Conservation (phyloP, 208 protist genomes). For the Tritrichomonas foetus region DNA sequence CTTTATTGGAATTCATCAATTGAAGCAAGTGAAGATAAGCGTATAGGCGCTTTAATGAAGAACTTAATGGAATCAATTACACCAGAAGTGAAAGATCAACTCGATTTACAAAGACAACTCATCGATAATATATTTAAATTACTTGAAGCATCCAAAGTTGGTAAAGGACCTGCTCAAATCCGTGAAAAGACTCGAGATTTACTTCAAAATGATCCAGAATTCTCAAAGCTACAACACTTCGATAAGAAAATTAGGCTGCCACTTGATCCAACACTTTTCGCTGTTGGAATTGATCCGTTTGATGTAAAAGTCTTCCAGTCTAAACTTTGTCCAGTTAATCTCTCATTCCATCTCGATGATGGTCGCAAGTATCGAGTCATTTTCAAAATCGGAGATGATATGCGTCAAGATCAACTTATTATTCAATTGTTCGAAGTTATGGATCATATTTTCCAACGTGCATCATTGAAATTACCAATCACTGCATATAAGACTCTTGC, state of each 20-base stretch:
- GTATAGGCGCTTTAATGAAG: background rate
- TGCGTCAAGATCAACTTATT: conserved; percentile 92
- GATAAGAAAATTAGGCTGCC: background rate
- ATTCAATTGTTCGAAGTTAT: conserved; percentile 68
- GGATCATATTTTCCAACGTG: conserved; percentile 47
- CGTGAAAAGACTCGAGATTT: background rate
- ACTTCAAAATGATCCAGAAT: background rate
- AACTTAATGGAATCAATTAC: background rate
- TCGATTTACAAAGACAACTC: background rate
- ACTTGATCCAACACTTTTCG: background rate
- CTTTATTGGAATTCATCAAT: conserved; percentile 4
- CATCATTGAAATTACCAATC: conserved; percentile 27
- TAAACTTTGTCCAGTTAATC: background rate
- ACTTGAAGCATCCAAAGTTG: background rate
- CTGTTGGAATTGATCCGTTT: background rate
- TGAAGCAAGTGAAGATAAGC: background rate
- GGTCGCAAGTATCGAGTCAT: background rate
- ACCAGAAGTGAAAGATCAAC: background rate
- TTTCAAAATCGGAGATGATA: conserved; percentile 71
- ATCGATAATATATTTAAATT: background rate
- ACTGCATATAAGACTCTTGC: background rate
- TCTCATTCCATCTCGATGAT: background rate
- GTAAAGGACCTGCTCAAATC: background rate
- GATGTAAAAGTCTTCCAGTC: conserved; percentile 26
- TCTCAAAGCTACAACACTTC: background rate